These are phyloP conservation scores for Ehretia macrophylla DNA, from an alignment of 257 asterid species.

Conservation along the genomic window DNA sequence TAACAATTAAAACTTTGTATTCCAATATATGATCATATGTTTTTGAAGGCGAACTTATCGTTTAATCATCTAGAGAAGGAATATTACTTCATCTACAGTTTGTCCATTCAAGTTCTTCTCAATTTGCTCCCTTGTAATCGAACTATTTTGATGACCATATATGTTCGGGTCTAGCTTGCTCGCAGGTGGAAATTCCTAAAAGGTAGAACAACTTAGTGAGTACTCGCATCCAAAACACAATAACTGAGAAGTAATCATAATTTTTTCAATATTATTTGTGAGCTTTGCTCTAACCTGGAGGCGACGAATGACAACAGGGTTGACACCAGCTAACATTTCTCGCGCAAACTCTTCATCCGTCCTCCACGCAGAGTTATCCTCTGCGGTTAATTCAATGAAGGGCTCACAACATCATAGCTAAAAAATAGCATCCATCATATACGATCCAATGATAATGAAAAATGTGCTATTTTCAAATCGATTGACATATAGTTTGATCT, in stretches of 20 bases:
- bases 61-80: not conserved
- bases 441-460: not conserved
- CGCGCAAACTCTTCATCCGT: conserved; percentile 68
- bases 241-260: not conserved
- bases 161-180: conserved; percentile 9
- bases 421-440: not conserved
- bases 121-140: conserved; percentile 8
- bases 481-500: no score
- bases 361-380: conserved; percentile 58
- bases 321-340: conserved; percentile 68
- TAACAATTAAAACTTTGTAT: not conserved
- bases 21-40: not conserved
- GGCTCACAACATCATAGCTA: not conserved
- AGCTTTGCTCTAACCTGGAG: conserved; percentile 30
- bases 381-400: conserved; percentile 16
- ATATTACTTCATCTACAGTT: conserved; percentile 10
- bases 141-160: conserved; percentile 17
- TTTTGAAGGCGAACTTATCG: not conserved
- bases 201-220: not conserved
- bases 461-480: not conserved
- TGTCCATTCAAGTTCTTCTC: conserved; percentile 14
- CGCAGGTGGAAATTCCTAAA: conserved; percentile 18
- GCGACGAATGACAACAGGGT: conserved; percentile 51
- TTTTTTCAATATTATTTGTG: not conserved
- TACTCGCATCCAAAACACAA: not conserved